These are phyloP conservation scores for Vigna mungo DNA, from an alignment of 306 rosid species.

Conservation along the genomic window DNA sequence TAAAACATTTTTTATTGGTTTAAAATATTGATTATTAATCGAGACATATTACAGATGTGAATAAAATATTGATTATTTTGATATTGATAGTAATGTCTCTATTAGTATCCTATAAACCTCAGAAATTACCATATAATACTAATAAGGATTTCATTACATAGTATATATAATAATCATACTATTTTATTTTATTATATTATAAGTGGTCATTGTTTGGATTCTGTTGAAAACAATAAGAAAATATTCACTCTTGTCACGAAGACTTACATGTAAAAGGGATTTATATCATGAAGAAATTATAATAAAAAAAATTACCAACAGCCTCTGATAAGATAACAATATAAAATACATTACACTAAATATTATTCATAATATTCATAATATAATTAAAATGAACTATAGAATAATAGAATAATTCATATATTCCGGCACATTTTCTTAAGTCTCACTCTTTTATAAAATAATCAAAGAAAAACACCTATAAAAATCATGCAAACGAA, in stretches of 20 bases:
- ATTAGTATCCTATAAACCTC: not conserved
- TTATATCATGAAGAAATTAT: too few relatives aligned
- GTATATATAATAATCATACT: not conserved
- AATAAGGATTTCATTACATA: not conserved
- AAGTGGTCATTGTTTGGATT: not conserved
- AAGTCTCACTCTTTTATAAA: not conserved
- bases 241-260: too few relatives aligned
- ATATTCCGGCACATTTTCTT: not conserved
- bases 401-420: not conserved
- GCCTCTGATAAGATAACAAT: too few relatives aligned
- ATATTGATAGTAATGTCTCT: slow-evolving; percentile 1
- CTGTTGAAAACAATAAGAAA: too few relatives aligned
- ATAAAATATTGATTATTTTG: not conserved
- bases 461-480: not conserved
- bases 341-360: too few relatives aligned
- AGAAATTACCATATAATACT: not conserved
- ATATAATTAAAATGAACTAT: too few relatives aligned
- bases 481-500: slow-evolving; percentile 38
- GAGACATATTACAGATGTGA: not conserved
- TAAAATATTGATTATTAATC: not conserved
- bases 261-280: too few relatives aligned
- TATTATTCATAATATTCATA: not conserved
- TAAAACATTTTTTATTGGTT: not conserved
- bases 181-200: not conserved
- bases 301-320: too few relatives aligned